Base-by-base conservation (phyloP, 2,329 filamentous ascomycete genomes). In the Fusarium tuaranense region DNA sequence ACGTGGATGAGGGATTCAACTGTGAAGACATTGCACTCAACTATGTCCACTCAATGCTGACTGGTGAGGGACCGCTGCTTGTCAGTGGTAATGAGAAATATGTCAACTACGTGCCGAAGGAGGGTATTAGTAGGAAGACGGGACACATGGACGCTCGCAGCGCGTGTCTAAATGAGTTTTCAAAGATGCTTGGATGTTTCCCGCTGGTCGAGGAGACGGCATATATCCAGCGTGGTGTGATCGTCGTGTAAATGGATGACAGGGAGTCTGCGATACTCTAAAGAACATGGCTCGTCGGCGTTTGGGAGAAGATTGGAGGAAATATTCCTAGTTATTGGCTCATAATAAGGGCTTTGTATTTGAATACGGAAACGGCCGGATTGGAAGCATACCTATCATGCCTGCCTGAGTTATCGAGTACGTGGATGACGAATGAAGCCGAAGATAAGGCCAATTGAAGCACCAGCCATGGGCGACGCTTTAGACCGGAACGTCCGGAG, bases 11-110 rank as follows among this genome's bases (percentile, higher is more conserved):
- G 20, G 75, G 80, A 51, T 81, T 83, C 77, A 84, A 85, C 74
- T 85, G 83, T 78, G 83, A 85, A 69, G 83, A 85, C 61, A 80
- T 85, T 68, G 83, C 81, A 22, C 68, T 85, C 62, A 85, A 85
- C 74, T 84, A 80, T 41, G 73, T 84, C 32, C 76, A 79, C 8
- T 80, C 81, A 2, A 71, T 80, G 20, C 68, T 85, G 41, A 84
- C 83, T 0, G 78, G 82, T 18, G 72, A 78, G 14, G 82, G 82
- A 0, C 83, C 83, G 0, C 72, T 85, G 18, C 78, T 83, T 1
- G 81, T 84, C 48, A 79, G 71, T 18, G 83, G 83, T 30, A 77
- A 77, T 34, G 73, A 81, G 7, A 75, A 69, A n/a, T 83, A 80
- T 46, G 76, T 79, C 73, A 83, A 82, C 69, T 74, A 78, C 44